Conservation (phyloP, 768 basidiomycete genomes). For the Infundibulicybe gibba region DNA sequence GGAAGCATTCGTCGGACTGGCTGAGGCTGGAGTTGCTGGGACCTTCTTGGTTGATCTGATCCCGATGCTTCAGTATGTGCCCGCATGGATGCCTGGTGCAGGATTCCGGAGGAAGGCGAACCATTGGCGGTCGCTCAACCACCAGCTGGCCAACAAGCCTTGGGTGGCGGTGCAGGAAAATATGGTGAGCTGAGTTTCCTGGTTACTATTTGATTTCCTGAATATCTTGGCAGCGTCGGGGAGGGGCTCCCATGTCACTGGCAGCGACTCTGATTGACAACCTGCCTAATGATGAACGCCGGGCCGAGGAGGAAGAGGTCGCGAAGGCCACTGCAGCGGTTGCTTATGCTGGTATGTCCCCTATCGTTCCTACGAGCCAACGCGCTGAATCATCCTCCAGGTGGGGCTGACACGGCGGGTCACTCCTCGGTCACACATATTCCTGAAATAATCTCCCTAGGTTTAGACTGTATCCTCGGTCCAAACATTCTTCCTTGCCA, state of each 20-base stretch:
- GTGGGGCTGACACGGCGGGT: conserved; percentile 8
- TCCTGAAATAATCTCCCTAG: background rate
- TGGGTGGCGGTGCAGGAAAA: conserved; percentile 12
- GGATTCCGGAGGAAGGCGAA: conserved; percentile 36
- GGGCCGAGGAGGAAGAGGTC: conserved; percentile 2
- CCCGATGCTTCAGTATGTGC: conserved; percentile 33
- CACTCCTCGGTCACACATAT: too few relatives aligned
- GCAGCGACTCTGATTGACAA: conserved; percentile 1
- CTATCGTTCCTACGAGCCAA: background rate
- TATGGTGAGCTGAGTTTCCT: conserved; percentile 1
- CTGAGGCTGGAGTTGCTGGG: conserved; percentile 3
- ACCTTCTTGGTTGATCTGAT: conserved; percentile 14
- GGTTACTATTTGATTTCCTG: background rate
- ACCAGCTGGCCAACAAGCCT: conserved; percentile 31
- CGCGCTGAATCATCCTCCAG: background rate
- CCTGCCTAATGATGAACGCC: background rate
- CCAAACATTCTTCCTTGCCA: conserved; percentile 30
- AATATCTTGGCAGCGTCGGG: too few relatives aligned
- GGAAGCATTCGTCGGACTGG: background rate
- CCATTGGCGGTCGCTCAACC: conserved; percentile 26
- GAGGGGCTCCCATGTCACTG: background rate
- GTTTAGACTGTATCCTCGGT: conserved; percentile 30
- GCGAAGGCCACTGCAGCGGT: conserved; percentile 7
- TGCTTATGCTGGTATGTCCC: conserved; percentile 4
- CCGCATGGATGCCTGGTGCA: conserved; percentile 46